Conservation (phyloP, 202 grass and related monocot genomes). For the Setaria viridis region DNA sequence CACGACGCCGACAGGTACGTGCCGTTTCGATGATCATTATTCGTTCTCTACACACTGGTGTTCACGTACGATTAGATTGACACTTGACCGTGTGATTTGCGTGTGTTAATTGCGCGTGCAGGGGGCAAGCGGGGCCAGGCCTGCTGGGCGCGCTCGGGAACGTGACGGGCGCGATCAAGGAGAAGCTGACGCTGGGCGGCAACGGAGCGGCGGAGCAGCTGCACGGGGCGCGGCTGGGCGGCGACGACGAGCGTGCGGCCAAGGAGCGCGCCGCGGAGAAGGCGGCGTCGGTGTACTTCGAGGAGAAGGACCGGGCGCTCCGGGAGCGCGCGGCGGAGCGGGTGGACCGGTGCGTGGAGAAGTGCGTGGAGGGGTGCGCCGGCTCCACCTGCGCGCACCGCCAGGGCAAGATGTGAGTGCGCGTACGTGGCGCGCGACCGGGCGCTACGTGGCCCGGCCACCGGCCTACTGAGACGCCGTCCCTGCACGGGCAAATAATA, state of each 20-base stretch:
- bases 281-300: conserved; percentile 55
- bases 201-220: neutral
- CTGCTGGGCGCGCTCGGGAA: conserved; percentile 71
- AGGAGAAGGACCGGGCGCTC: conserved; percentile 54
- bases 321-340: conserved; percentile 43
- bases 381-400: conserved; percentile 49
- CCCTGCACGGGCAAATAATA: neutral
- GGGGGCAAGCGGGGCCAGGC: conserved; percentile 25
- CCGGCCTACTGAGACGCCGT: neutral
- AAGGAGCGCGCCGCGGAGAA: conserved; percentile 57
- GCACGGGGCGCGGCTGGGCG: conserved; percentile 26
- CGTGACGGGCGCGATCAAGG: conserved; percentile 77
- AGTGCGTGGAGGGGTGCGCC: conserved; percentile 53
- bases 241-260: conserved; percentile 34
- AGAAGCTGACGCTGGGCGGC: conserved; percentile 65
- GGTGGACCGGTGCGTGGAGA: conserved; percentile 45
- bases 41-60: neutral
- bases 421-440: neutral
- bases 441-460: neutral
- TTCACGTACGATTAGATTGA: too few species aligned
- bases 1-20: conserved; percentile 43
- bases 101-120: neutral
- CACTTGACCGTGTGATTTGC: neutral
- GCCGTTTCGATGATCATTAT: neutral
- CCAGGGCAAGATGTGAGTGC: conserved; percentile 60